Percentiles rank a stretch among this genome's conserved stretches.
Evolutionary conservation across 108 stramenopile species (phyloP).

Genomic region (Chaetoceros muelleri): DNA sequence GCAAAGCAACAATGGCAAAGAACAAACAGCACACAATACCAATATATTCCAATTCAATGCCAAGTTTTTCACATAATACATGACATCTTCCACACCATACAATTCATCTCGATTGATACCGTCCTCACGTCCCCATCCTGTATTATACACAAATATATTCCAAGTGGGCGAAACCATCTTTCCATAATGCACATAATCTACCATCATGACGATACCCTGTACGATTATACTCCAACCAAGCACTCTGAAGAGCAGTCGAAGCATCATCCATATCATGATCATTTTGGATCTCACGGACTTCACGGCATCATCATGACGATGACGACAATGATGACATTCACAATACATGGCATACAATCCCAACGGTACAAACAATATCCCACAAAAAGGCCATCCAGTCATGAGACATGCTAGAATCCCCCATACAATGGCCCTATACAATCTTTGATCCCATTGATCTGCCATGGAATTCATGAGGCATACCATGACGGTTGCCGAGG

Average conservation of each 20-base stretch:
- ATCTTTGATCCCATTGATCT: slow-evolving; percentile 27
- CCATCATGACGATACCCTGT: slow-evolving; percentile 40
- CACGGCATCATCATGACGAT: not conserved
- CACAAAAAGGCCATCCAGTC: slow-evolving; percentile 97
- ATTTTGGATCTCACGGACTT: not conserved
- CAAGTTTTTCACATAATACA: slow-evolving; percentile 91
- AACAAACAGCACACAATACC: slow-evolving; percentile 33
- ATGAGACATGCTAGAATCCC: slow-evolving; percentile 71
- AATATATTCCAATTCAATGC: slow-evolving; percentile 82
- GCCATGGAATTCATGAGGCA: slow-evolving; percentile 41
- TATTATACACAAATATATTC: slow-evolving; percentile 79
- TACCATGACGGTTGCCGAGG: slow-evolving; percentile 59
- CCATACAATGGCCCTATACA: slow-evolving; percentile 38
- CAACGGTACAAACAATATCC: slow-evolving; percentile 80
- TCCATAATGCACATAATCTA: slow-evolving; percentile 57
- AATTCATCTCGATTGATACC: slow-evolving; percentile 54
- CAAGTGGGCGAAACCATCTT: slow-evolving; percentile 38
- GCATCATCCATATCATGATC: not conserved
- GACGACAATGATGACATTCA: too few relatives aligned
- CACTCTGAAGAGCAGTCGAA: slow-evolving; percentile 12
- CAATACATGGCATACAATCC: slow-evolving; percentile 58
- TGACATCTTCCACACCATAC: slow-evolving; percentile 91
- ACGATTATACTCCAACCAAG: slow-evolving; percentile 24
- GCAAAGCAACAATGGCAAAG: slow-evolving; percentile 16
- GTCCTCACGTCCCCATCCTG: slow-evolving; percentile 28